phyloP scores from a whole-genome alignment of 257 asterid genomes.

The Gardenia jasminoides region DNA sequence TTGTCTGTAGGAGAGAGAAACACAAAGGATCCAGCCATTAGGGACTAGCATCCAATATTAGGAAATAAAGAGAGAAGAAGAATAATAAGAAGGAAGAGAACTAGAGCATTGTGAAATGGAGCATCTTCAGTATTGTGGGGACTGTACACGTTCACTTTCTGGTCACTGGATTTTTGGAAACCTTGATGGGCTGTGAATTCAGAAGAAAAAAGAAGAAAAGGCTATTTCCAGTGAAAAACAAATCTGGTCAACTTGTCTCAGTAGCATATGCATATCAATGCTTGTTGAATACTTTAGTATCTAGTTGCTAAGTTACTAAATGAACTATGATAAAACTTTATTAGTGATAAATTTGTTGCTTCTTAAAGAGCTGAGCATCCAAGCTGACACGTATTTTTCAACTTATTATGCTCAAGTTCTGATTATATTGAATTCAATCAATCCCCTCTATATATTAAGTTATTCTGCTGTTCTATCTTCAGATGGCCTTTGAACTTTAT shows the following conservation, averaged over 20 bases:
- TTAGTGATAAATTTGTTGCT: not conserved
- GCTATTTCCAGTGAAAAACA: not conserved
- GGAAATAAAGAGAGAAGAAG: not conserved
- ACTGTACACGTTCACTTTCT: not conserved
- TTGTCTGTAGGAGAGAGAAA: too few relatives aligned
- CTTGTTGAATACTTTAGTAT: not conserved
- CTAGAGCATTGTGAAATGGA: not conserved
- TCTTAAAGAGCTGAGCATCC: not conserved
- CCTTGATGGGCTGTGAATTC: not conserved
- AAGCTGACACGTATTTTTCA: not conserved
- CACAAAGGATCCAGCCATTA: not conserved
- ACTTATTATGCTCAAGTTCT: not conserved
- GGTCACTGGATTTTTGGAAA: not conserved
- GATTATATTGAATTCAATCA: not conserved
- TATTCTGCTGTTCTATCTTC: constrained; percentile 2
- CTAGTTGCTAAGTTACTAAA: not conserved
- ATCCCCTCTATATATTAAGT: not conserved
- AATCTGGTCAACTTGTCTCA: not conserved
- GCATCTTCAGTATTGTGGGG: not conserved
- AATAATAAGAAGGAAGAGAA: not conserved
- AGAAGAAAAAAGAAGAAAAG: not conserved
- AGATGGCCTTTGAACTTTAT: constrained; percentile 96
- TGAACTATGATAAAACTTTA: not conserved
- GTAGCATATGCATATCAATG: not conserved
- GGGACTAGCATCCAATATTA: not conserved